Evolutionary conservation across 495 filamentous ascomycete species (phyloP).

Genomic region (Neurospora pannonica): DNA sequence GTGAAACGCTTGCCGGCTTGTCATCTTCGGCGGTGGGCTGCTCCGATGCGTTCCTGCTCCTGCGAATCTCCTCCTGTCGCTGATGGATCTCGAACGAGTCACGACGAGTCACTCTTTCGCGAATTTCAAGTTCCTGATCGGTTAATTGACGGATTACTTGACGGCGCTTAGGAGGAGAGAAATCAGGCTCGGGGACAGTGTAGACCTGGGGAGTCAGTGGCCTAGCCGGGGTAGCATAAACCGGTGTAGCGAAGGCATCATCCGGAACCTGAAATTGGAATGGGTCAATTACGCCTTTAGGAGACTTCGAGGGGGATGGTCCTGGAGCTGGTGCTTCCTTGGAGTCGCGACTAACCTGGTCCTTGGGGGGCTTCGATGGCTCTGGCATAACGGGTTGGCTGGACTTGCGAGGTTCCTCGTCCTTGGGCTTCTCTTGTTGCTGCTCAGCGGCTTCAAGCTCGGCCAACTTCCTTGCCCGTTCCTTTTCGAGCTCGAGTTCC

Average conservation of each 20-base stretch:
- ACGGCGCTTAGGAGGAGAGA: constrained; percentile 18
- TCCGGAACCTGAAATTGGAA: constrained; percentile 43
- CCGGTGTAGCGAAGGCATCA: constrained; percentile 37
- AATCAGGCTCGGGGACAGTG: constrained; percentile 37
- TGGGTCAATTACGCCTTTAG: constrained; percentile 27
- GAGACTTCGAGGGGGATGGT: constrained; percentile 9
- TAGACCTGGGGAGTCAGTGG: constrained; percentile 31
- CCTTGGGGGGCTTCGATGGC: neutral
- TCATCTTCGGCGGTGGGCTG: constrained; percentile 21
- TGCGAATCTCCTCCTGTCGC: constrained; percentile 12
- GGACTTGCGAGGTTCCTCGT: neutral
- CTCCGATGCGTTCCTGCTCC: constrained; percentile 1
- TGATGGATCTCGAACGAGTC: constrained; percentile 32
- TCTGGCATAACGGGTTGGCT: neutral
- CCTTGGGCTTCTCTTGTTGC: neutral
- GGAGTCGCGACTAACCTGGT: constrained; percentile 12
- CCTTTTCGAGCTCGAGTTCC: constrained; percentile 20
- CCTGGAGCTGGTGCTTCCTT: constrained; percentile 1
- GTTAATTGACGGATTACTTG: neutral
- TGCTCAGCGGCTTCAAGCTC: constrained; percentile 5
- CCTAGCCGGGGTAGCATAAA: constrained; percentile 22
- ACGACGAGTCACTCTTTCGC: constrained; percentile 27
- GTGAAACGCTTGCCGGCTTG: too few relatives aligned
- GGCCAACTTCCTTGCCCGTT: constrained; percentile 9
- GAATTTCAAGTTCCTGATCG: constrained; percentile 9